Base-by-base conservation (phyloP, 768 basidiomycete species). In the Pulveroboletus frians region DNA sequence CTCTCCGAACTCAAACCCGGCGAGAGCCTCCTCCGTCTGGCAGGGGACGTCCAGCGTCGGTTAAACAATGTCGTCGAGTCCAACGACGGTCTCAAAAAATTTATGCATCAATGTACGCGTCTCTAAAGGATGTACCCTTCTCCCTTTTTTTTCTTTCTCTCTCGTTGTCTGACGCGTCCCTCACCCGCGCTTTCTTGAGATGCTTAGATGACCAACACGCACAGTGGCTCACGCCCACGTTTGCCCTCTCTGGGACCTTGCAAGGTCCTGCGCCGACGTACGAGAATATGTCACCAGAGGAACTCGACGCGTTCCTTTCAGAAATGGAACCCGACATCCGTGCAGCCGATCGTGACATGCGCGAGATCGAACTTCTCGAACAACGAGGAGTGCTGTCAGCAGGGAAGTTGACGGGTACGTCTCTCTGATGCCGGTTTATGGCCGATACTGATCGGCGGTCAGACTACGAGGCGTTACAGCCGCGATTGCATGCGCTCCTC, bases 261-360 rank as follows among this genome's bases (percentile, higher is more conserved):
- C 74, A 73, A 1, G 73, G 72, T 14, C 47, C 64, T 11, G 65
- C 74, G 1, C 78, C 83, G 7, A 65, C 80, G 21, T 85, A 84
- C 49, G 79, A 79, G 45, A 75, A 75, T 32, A 83, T 91, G 81
- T 74, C 83, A 0, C 60, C 79, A 0, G 77, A 77, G 49, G 87
- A 87, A 57, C 69, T 91, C 8, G 84, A 87, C 35, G 82, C 83
- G 0, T 74, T 87, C 47, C 66, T 91, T 9, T 67, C 75, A 0
- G 89, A 92, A 59, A 86, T 92, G 82, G 90, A 91, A 55, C 78
- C 81, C 4, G 90, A 92, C 44, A 81, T 92, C 43, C 87, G 89
- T 27, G 78, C 81, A 29, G 89, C 88, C 9, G 90, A 92, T 57
- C 78, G 85, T 8, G 88, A 90, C 56, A 79, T 91, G 76, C 78